A percentile compares a stretch with the other conserved stretches of the same genome.
Evolutionary conservation across 116 monocot genomes (phyloP).

Genomic region (Zostera marina): DNA sequence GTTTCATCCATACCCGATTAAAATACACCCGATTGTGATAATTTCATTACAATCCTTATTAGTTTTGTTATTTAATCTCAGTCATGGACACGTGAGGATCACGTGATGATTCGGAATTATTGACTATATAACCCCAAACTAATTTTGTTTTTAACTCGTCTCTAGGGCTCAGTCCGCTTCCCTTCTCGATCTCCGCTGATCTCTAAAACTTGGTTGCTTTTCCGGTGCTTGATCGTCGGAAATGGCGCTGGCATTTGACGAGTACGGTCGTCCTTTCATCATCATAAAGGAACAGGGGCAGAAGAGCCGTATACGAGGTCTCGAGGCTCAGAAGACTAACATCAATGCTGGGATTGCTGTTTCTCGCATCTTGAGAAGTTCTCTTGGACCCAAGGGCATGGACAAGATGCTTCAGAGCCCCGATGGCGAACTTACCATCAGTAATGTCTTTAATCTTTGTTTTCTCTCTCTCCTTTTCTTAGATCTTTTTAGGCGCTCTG

Average conservation of each 20-base stretch:
- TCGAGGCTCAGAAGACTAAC: slow-evolving; percentile 94
- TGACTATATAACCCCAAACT: too few relatives aligned
- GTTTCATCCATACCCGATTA: too few relatives aligned
- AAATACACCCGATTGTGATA: too few relatives aligned
- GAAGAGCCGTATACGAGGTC: slow-evolving; percentile 61
- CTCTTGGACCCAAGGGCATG: slow-evolving; percentile 96
- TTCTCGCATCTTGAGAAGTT: slow-evolving; percentile 71
- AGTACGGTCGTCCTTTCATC: slow-evolving; percentile 84
- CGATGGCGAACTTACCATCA: slow-evolving; percentile 85
- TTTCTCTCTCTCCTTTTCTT: neutral
- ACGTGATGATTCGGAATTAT: too few relatives aligned
- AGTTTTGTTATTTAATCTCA: too few relatives aligned
- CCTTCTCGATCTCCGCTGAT: too few relatives aligned
- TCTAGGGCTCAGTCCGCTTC: too few relatives aligned
- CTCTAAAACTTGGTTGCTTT: too few relatives aligned
- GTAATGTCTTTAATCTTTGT: slow-evolving; percentile 17
- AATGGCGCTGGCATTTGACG: slow-evolving; percentile 95
- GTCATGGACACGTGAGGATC: too few relatives aligned
- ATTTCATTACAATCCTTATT: too few relatives aligned
- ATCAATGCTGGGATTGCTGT: slow-evolving; percentile 72
- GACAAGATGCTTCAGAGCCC: slow-evolving; percentile 99
- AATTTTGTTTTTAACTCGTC: too few relatives aligned
- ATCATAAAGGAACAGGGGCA: slow-evolving; percentile 77
- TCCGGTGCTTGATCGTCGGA: neutral
- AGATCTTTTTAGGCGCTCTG: neutral